Evolutionary conservation across 2,329 filamentous ascomycete species (phyloP), one percentile per base, ranked within the genome.

Genomic region (Claviceps arundinis): DNA sequence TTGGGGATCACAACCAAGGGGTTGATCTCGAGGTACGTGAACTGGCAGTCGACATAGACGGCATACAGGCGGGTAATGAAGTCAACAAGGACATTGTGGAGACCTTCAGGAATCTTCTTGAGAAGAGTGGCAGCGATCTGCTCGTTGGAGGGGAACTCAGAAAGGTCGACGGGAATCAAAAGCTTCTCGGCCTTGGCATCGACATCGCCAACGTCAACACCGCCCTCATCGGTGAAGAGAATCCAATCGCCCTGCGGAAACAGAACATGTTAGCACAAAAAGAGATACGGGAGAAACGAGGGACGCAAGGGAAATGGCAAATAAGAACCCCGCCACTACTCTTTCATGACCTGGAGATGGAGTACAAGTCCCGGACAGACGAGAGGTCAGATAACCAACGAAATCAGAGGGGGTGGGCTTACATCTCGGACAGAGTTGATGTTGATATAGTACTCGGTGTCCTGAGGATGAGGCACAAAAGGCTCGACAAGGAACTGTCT

Each of bases 21-120:
- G 83, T 98, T 98, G 80, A 98, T 98, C 75, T 98, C 93, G 63
- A 98, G 89, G 78, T 98, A 98, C 66, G 93, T 97, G 82, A 98
- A 98, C 74, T 98, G 93, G 82, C 88, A 95, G 79, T 98, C 93
- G 59, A 97, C 93, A 67, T 97, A 98, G 75, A 98, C 93, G 63
- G 91, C 93, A 70, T 98, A 98, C 60, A 98, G 80, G 64, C 93
- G 85, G 65, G 89, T 89, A 76, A 98, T 98, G 81, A 98, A 98
- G 80, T 98, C 93, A 57, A 98, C 87, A 55, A 98, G 82, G 66
- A 98, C 93, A 67, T 95, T 96, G 82, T 98, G 93, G 50, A 98
- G 80, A 69, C 91, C 91, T 75, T 88, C 76, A 64, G 93, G 93
- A 47, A 98, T 89, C 73, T 98, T 93, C 73, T 84, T 90, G 68